Evolutionary conservation across 495 filamentous ascomycete species (phyloP).

Genomic region (Tetracladium marchalianum): DNA sequence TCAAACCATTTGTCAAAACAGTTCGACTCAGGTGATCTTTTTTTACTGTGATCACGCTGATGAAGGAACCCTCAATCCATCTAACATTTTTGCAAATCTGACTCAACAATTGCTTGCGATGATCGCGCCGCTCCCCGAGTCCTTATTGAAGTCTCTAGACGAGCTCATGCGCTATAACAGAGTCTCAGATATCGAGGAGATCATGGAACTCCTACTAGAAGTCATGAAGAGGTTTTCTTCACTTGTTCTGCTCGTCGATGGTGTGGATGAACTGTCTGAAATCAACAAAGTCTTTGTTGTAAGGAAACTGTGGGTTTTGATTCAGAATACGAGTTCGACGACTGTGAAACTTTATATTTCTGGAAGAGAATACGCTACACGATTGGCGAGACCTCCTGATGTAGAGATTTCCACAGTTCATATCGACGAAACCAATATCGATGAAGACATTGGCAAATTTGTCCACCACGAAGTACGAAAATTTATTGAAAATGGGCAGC

Average conservation of each 20-base stretch:
- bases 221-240: background rate
- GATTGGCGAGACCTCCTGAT: background rate
- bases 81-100: constrained; percentile 16
- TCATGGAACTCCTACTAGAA: constrained; percentile 4
- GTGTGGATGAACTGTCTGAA: constrained; percentile 11
- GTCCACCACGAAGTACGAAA: constrained; percentile 4
- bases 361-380: constrained; percentile 1
- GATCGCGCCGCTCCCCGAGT: background rate
- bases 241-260: constrained; percentile 11
- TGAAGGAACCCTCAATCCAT: constrained; percentile 11
- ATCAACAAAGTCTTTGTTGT: background rate
- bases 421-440: background rate
- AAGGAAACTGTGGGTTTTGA: background rate
- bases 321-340: background rate
- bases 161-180: too few relatives aligned
- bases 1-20: background rate
- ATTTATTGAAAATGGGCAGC: background rate
- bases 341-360: background rate
- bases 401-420: background rate
- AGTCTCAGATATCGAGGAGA: background rate
- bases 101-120: constrained; percentile 2
- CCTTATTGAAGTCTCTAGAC: constrained; percentile 8
- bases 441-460: constrained; percentile 17
- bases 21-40: constrained; percentile 3
- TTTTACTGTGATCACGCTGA: constrained; percentile 18